Conservation (phyloP, 768 basidiomycete species). For the Cystoderma amianthinum region DNA sequence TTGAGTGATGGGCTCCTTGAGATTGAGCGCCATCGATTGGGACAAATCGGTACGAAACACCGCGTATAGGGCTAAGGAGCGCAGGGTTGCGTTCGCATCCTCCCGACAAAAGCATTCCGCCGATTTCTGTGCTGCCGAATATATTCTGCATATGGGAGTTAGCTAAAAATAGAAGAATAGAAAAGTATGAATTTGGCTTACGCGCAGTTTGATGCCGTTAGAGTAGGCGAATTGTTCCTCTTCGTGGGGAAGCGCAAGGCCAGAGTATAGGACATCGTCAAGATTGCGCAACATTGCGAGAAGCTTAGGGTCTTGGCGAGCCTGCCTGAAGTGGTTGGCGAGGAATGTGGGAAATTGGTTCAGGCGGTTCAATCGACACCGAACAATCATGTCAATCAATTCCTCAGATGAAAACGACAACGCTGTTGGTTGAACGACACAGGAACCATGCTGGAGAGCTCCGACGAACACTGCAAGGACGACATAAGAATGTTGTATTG, state of each 20-base stretch:
- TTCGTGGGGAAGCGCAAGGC: constrained; percentile 56
- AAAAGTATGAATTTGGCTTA: constrained; percentile 25
- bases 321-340: constrained; percentile 50
- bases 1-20: constrained; percentile 41
- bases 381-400: constrained; percentile 61
- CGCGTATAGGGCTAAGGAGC: constrained; percentile 51
- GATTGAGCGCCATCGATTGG: constrained; percentile 33
- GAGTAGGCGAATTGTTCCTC: constrained; percentile 67
- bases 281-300: constrained; percentile 47
- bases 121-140: constrained; percentile 79
- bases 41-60: constrained; percentile 60
- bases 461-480: constrained; percentile 56
- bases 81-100: constrained; percentile 42
- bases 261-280: constrained; percentile 61
- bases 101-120: constrained; percentile 63
- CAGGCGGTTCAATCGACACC: constrained; percentile 64
- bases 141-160: constrained; percentile 46
- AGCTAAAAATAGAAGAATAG: constrained; percentile 6
- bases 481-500: not conserved
- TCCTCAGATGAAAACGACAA: constrained; percentile 64
- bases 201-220: constrained; percentile 58
- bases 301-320: constrained; percentile 54
- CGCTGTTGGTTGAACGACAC: constrained; percentile 64
- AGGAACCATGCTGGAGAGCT: constrained; percentile 63
- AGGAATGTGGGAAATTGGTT: constrained; percentile 74